Conservation (phyloP, 2,329 filamentous ascomycete genomes). For the Ophiostoma ulmi region DNA sequence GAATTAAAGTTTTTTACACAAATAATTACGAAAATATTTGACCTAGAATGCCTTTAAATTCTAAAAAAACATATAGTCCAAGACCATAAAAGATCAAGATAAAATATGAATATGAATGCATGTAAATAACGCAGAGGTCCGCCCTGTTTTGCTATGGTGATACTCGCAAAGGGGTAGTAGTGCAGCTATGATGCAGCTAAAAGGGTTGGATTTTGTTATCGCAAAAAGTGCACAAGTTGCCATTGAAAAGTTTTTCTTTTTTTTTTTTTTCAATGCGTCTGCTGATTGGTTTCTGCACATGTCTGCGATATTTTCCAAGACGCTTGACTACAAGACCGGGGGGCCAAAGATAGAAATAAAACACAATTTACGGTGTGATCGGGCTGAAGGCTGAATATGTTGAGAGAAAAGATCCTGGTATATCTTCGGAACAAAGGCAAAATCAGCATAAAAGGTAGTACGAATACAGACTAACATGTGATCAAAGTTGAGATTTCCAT, state of each 20-base stretch:
- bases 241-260: neutral
- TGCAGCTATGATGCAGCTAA: neutral
- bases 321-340: neutral
- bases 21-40: neutral
- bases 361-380: neutral
- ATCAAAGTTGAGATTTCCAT: neutral
- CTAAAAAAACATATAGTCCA: neutral
- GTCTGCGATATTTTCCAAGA: neutral
- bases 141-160: neutral
- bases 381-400: too few relatives aligned
- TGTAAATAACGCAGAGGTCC: neutral
- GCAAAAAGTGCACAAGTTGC: neutral
- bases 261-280: neutral
- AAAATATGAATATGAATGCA: too few relatives aligned
- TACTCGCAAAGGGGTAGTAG: neutral
- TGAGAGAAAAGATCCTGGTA: too few relatives aligned
- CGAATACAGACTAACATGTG: neutral
- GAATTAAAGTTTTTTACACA: neutral
- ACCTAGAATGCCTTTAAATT: too few relatives aligned
- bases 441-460: too few relatives aligned
- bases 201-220: neutral
- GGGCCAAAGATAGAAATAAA: neutral
- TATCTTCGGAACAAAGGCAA: neutral
- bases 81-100: too few relatives aligned
- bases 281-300: neutral